A percentile compares a stretch with the other conserved stretches of the same genome.
phyloP scores from a whole-genome alignment of 2,329 filamentous ascomycete species.

The Ascochyta lentis region DNA sequence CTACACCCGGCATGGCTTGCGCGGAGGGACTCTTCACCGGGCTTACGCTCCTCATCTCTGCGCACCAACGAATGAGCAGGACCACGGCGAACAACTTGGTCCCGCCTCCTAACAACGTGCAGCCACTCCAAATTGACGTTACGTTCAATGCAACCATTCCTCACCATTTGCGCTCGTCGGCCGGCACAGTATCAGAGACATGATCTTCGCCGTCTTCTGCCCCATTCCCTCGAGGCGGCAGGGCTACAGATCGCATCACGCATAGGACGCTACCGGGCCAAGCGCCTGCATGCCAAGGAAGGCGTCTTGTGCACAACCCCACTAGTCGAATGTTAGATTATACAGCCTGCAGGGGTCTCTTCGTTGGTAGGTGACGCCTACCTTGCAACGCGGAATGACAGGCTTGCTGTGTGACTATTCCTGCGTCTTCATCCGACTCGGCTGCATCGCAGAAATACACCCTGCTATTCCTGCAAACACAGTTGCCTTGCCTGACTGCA shows the following conservation, averaged over 20 bases:
- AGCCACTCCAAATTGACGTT: slow-evolving; percentile 8
- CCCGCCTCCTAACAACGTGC: slow-evolving; percentile 16
- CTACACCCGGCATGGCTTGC: slow-evolving; percentile 22
- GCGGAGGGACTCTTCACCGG: slow-evolving; percentile 43
- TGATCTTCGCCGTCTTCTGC: not conserved
- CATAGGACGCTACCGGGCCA: slow-evolving; percentile 24
- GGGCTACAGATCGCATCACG: slow-evolving; percentile 25
- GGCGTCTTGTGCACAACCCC: slow-evolving; percentile 3
- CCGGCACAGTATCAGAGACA: not conserved
- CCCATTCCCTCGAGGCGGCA: slow-evolving; percentile 7
- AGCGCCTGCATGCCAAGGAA: not conserved
- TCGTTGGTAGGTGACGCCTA: not conserved
- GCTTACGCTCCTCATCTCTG: slow-evolving; percentile 41
- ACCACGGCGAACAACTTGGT: slow-evolving; percentile 3
- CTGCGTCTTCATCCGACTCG: not conserved
- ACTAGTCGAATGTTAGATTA: slow-evolving; percentile 12
- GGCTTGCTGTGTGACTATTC: not conserved
- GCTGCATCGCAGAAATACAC: not conserved
- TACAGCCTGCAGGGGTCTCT: not conserved
- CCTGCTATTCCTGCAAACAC: slow-evolving; percentile 14
- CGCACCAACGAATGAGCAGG: slow-evolving; percentile 32
- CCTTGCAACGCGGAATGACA: not conserved
- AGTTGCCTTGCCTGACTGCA: slow-evolving; percentile 28
- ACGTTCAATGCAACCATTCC: not conserved
- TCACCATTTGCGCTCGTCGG: not conserved